Percentiles rank a stretch among this genome's conserved stretches.
phyloP scores from a whole-genome alignment of 2,329 filamentous ascomycete genomes.

The Venturia asperata region DNA sequence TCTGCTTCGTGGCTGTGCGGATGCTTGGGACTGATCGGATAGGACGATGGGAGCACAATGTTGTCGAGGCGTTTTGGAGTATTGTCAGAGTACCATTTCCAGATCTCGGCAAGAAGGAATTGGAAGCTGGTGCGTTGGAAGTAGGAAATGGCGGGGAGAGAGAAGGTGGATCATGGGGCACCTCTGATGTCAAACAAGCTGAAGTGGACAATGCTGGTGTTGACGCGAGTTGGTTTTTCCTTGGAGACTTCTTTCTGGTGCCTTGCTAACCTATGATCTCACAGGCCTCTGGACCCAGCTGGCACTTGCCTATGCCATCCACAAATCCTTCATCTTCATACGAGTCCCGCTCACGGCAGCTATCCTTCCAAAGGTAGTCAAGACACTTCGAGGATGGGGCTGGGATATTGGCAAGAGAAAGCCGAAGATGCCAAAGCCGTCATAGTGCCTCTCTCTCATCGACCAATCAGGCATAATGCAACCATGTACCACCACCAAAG shows the following conservation, averaged over 20 bases:
- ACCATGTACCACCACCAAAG: not conserved
- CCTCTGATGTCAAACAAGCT: constrained; percentile 24
- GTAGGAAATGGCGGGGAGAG: constrained; percentile 16
- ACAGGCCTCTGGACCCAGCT: constrained; percentile 73
- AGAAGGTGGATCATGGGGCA: constrained; percentile 20
- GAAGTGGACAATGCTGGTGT: constrained; percentile 23
- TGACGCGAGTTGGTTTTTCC: constrained; percentile 25
- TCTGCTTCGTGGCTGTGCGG: constrained; percentile 85
- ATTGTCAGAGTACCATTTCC: constrained; percentile 17
- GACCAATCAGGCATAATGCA: not conserved
- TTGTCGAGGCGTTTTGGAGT: constrained; percentile 40
- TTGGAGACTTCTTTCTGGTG: not conserved
- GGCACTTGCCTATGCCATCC: constrained; percentile 88
- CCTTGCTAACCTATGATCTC: constrained; percentile 2
- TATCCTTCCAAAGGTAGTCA: constrained; percentile 90
- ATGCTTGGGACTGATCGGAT: constrained; percentile 79
- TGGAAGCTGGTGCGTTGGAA: not conserved
- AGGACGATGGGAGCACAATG: constrained; percentile 63
- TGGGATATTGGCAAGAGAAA: constrained; percentile 86
- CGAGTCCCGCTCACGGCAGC: constrained; percentile 89
- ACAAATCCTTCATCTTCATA: constrained; percentile 96
- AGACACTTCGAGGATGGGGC: constrained; percentile 76
- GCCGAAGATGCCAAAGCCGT: constrained; percentile 26
- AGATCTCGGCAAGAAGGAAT: constrained; percentile 6
- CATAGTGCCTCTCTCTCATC: not conserved